Base-by-base conservation (phyloP, 345 rosid genomes). In the Salix purpurea region DNA sequence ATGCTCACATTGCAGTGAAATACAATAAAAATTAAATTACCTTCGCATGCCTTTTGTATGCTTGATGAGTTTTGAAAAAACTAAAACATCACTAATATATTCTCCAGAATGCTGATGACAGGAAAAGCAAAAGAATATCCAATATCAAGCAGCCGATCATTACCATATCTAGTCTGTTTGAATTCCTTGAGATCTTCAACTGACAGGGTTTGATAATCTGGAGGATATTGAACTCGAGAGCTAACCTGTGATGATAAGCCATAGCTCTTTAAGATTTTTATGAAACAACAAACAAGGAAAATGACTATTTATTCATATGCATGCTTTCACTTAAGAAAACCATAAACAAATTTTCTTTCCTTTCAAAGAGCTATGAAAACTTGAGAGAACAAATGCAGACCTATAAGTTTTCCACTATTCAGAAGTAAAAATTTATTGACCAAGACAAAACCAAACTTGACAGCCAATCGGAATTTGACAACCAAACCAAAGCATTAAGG, bases 101-200 rank as follows among this genome's bases (percentile, higher is more conserved):
- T 56, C 62, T 56, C 28, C 62, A 56, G 62, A 66, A 66, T 15
- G 69, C 44, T 61, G 10, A 39, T 24, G 39, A 14, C 56, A 73
- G n/a, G 40, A 76, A 67, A 24, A 74, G 7, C 52, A 54, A 61
- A n/a, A 37, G 24, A 74, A 69, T 50, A 74, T 18, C 40, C 54
- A 50, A 64, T 46, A 66, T 42, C 74, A 76, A 67, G 67, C 6
- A 62, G 70, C 19, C 11, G 34, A 71, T 78, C 69, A 71, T 87
- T 93, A 96, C 97, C 99, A 87, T 92, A 94, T 96, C 99, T 91
- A 54, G 97, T 91, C 75, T 94, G 97, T 86, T 93, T 94, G 81
- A 96, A 94, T 73, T 96, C 99, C 87, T 89, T 93, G 79, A 93
- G 99, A 86, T 96, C 99, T 84, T 96, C 97, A 60, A 80, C 85